Evolutionary conservation across 345 rosid species (phyloP).

Genomic region (Tarenaya hassleriana): DNA sequence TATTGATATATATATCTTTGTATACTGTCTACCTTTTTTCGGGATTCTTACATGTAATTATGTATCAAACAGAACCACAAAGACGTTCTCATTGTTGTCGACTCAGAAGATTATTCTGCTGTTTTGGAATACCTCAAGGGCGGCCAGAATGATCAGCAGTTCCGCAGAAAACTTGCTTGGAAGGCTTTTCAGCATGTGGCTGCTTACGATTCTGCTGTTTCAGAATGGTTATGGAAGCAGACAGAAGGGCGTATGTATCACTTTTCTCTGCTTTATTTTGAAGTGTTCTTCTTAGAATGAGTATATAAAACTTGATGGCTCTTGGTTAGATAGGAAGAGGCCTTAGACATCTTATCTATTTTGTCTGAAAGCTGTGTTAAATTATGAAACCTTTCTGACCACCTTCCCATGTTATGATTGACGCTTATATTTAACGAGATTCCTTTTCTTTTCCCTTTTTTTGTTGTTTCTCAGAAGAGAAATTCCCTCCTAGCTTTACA

Average conservation of each 20-base stretch:
- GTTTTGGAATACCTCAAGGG: slow-evolving; percentile 67
- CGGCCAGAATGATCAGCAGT: slow-evolving; percentile 50
- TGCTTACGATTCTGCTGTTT: slow-evolving; percentile 88
- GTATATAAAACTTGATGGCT: not conserved
- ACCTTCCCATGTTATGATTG: not conserved
- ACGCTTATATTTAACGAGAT: slow-evolving; percentile 18
- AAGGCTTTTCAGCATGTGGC: slow-evolving; percentile 84
- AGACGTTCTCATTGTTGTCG: slow-evolving; percentile 82
- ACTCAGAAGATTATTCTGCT: slow-evolving; percentile 62
- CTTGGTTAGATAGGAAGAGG: not conserved
- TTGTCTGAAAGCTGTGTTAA: no score
- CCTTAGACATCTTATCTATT: not conserved
- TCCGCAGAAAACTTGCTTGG: slow-evolving; percentile 85
- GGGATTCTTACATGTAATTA: no score
- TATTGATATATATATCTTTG: slow-evolving; percentile 8
- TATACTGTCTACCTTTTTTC: no score
- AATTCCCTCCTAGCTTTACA: slow-evolving; percentile 76
- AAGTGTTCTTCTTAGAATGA: slow-evolving; percentile 9
- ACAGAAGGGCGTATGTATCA: slow-evolving; percentile 50
- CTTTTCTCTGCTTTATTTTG: not conserved
- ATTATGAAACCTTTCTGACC: no score
- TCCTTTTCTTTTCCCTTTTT: not conserved
- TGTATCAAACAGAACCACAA: no score
- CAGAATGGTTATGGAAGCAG: slow-evolving; percentile 94
- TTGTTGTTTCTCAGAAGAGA: slow-evolving; percentile 47